phyloP scores from a whole-genome alignment of 2,329 filamentous ascomycete species.

The Fusarium keratoplasticum region DNA sequence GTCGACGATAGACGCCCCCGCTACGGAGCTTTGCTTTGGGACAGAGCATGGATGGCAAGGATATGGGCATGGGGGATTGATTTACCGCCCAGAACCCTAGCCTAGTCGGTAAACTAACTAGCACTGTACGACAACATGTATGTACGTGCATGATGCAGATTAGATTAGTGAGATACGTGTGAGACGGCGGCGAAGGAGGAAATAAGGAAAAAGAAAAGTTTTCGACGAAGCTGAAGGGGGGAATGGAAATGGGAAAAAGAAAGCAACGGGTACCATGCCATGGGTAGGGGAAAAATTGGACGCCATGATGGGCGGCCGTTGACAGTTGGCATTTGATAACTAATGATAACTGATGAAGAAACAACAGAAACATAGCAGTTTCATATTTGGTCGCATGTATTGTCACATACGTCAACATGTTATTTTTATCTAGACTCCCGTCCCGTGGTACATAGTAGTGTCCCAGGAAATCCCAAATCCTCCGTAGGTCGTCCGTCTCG shows the following conservation, averaged over 20 bases:
- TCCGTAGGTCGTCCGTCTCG: slow-evolving; percentile 7
- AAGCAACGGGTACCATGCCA: slow-evolving; percentile 1
- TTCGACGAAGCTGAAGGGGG: slow-evolving; percentile 2
- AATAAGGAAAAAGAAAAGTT: slow-evolving; percentile 28
- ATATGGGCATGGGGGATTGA: background rate
- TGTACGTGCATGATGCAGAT: slow-evolving; percentile 24
- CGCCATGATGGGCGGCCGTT: background rate
- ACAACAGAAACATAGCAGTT: background rate
- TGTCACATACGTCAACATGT: background rate
- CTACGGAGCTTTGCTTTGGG: slow-evolving; percentile 1
- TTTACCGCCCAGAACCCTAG: slow-evolving; percentile 5
- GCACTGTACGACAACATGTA: slow-evolving; percentile 23
- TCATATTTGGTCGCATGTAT: background rate
- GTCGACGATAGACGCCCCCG: background rate
- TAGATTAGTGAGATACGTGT: slow-evolving; percentile 17
- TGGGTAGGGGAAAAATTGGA: background rate
- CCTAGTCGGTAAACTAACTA: slow-evolving; percentile 15
- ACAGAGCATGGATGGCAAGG: background rate
- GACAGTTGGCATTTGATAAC: background rate
- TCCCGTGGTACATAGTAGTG: slow-evolving; percentile 2
- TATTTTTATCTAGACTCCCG: slow-evolving; percentile 18
- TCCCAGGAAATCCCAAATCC: background rate
- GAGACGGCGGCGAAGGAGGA: slow-evolving; percentile 23
- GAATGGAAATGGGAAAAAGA: slow-evolving; percentile 18
- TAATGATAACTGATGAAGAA: background rate